phyloP scores from a whole-genome alignment of 768 basidiomycete genomes.

The Termitomyces sp. region DNA sequence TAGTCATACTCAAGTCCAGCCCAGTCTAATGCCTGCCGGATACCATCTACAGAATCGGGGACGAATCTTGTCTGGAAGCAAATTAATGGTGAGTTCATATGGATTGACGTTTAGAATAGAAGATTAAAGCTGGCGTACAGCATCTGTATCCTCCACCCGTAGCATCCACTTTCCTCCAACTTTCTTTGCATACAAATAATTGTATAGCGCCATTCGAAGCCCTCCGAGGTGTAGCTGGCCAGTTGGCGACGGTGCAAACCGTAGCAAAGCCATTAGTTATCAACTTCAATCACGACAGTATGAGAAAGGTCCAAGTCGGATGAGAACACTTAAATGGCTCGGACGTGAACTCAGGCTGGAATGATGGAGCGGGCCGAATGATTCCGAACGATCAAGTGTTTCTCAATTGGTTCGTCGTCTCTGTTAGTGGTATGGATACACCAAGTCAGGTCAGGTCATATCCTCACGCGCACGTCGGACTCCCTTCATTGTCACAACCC shows the following conservation, averaged over 20 bases:
- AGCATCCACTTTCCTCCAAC: slow-evolving; percentile 86
- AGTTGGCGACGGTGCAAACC: slow-evolving; percentile 97
- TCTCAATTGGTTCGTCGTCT: neutral
- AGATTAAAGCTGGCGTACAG: slow-evolving; percentile 40
- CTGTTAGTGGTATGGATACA: neutral
- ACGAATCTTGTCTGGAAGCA: slow-evolving; percentile 67
- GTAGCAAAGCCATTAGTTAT: slow-evolving; percentile 52
- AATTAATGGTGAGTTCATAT: neutral
- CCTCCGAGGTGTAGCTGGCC: slow-evolving; percentile 94
- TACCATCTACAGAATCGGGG: slow-evolving; percentile 78
- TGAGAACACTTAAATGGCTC: neutral
- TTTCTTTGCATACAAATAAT: slow-evolving; percentile 80
- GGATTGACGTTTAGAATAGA: neutral
- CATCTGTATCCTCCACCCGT: slow-evolving; percentile 93
- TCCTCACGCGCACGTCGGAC: neutral
- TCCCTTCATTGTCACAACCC: neutral
- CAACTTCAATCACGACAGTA: neutral
- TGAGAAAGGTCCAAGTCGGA: neutral
- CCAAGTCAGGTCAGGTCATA: neutral
- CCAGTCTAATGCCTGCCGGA: slow-evolving; percentile 77
- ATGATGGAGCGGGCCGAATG: neutral
- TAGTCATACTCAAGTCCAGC: slow-evolving; percentile 89
- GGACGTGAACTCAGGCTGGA: neutral
- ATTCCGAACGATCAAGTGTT: neutral
- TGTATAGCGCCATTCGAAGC: slow-evolving; percentile 89